Evolutionary conservation across 495 filamentous ascomycete genomes (phyloP), one percentile per base, ranked within the genome.

Genomic region (Lindgomyces ingoldianus): DNA sequence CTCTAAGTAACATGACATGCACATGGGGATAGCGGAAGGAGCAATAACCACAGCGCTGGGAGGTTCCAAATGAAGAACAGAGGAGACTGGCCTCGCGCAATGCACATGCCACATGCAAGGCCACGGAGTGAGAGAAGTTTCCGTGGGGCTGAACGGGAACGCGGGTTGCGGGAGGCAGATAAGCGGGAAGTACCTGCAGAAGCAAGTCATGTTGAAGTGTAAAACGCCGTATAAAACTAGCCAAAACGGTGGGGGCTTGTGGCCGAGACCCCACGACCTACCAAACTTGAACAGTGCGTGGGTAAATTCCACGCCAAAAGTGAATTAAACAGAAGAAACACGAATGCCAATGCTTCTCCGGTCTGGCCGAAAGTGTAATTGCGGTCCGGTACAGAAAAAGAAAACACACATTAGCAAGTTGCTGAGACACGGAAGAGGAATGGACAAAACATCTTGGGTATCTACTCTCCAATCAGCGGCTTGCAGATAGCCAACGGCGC

Each of bases 171-270:
- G 45, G 41, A 33, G 14, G 33, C 33, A 46, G 64, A 67, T 67
- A 67, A 62, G 56, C 55, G 56, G 49, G 51, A 60, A 2, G 39
- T 62, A 50, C 64, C 64, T 67, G 64, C 64, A 67, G 64, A 62
- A 51, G 50, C 51, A 57, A 65, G 64, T 62, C 57, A 67, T 67
- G 33, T 39, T 39, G 55, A 49, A 50, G 64, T 39, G 58, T 64
- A 25, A 55, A n/a, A 57, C 18, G 30, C 29, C 30, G 25, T 56
- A 24, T 49, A 48, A 57, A 47, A 36, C 19, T 29, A 25, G 14
- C 50, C 50, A 49, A 49, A 42, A 42, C 21, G 41, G 51, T 58
- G 61, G 61, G 61, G 61, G 61, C 14, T 16, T n/a, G 3, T 22
- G 18, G 63, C 56, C 63, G 60, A 60, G 57, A 57, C 46, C 57